Conservation (phyloP, 2,329 filamentous ascomycete genomes). For the Metarhizium robertsii region DNA sequence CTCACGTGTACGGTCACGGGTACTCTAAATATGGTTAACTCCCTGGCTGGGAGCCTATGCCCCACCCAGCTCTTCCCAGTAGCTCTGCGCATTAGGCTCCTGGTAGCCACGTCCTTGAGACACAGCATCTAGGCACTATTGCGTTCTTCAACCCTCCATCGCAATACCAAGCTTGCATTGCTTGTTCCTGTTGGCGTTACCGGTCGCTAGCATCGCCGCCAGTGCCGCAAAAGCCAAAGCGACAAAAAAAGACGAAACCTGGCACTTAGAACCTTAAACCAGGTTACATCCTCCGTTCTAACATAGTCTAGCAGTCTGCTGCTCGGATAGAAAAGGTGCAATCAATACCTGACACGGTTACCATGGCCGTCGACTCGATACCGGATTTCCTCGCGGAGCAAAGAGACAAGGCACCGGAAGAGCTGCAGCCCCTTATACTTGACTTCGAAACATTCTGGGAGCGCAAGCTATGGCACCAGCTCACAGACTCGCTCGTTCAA, state of each 20-base stretch:
- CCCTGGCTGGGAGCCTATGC: background rate
- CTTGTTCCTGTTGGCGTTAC: background rate
- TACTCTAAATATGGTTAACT: background rate
- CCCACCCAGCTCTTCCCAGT: background rate
- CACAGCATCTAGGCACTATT: background rate
- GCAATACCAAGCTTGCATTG: background rate
- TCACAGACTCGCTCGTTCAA: conserved; percentile 77
- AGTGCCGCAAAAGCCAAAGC: background rate
- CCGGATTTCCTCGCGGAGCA: conserved; percentile 86
- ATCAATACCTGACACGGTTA: background rate
- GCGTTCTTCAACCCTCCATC: background rate
- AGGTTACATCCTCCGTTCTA: background rate
- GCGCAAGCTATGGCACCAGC: conserved; percentile 97
- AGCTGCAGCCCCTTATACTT: conserved; percentile 80
- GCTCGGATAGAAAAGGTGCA: background rate
- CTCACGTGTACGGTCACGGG: background rate
- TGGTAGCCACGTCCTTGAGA: too few species aligned
- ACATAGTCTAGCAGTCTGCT: background rate
- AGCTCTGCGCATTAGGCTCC: too few species aligned
- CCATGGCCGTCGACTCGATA: conserved; percentile 81
- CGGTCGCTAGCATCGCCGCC: background rate
- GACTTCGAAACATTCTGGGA: conserved; percentile 97
- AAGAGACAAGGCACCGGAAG: conserved; percentile 77
- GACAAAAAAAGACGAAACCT: background rate
- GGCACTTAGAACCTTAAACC: too few species aligned